Evolutionary conservation across 495 filamentous ascomycete genomes (phyloP), one percentile per base, ranked within the genome.

Genomic region (Apodospora peruviana): DNA sequence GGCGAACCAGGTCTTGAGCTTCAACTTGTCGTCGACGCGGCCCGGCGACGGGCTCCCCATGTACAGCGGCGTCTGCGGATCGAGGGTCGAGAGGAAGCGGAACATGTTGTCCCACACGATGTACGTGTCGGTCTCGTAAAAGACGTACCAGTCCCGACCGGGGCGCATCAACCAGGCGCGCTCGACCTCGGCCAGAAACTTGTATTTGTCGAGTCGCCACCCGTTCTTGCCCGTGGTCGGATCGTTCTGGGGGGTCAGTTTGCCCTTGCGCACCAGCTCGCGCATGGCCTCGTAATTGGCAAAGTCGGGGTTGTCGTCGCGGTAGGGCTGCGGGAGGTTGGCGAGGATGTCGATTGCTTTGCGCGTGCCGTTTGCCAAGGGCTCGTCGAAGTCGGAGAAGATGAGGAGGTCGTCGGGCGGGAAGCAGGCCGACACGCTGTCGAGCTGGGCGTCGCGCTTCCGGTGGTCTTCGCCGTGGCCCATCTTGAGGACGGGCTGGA

Each of bases 191-290:
- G 82, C 79, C 5, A 87, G 66, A 57, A 86, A 86, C 62, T 86
- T 87, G 73, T 80, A 86, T 58, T 84, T 85, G 62, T 87, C 83
- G 12, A 85, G 67, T 45, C 71, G 73, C 82, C 83, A 88, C 18
- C 59, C 59, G 12, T 61, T 65, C 25, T 53, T 41, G 17, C 37
- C 32, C 14, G 36, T 38, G 2, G 47, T 41, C 1, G 57, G 53
- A 25, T 60, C 53, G 38, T 52, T 56, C 8, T 53, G 49, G 45
- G 18, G 14, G 22, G 50, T 48, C 22, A 60, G 53, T 21, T 47
- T 47, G 20, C 48, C 49, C 11, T 40, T 47, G 17, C 22, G 14
- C 3, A 38, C 12, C 8, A 58, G 44, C 17, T 40, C 42, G n/a
- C 27, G 21, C 27, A 56, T 32, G 19, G 40, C 19, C 0, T 40